phyloP scores from a whole-genome alignment of 345 rosid genomes.

The Barbarea vulgaris region DNA sequence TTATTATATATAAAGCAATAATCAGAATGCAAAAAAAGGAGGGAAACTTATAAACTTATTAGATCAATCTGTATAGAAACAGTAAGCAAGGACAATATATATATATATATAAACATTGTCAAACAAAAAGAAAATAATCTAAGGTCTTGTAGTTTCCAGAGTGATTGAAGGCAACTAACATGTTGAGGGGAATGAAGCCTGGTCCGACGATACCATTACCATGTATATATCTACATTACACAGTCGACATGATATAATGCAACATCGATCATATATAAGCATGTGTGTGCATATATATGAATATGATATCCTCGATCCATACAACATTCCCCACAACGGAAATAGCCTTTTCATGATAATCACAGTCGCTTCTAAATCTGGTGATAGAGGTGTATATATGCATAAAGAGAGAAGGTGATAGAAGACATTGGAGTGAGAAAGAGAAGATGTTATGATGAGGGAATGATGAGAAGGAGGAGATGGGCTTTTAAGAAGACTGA shows the following conservation, averaged over 20 bases:
- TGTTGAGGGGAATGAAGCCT: constrained; percentile 75
- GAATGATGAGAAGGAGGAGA: constrained; percentile 30
- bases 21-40: neutral
- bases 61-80: neutral
- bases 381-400: neutral
- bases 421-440: constrained; percentile 21
- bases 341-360: constrained; percentile 43
- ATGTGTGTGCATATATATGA: neutral
- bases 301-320: constrained; percentile 51
- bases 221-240: constrained; percentile 1
- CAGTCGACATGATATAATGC: neutral
- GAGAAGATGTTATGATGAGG: constrained; percentile 28
- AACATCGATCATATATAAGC: neutral
- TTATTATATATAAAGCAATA: neutral
- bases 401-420: constrained; percentile 13
- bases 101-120: neutral
- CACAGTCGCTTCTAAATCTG: neutral
- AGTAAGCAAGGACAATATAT: neutral
- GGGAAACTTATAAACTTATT: neutral
- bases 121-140: neutral
- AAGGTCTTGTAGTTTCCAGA: neutral
- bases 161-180: constrained; percentile 20
- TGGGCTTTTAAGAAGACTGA: constrained; percentile 22
- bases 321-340: constrained; percentile 57
- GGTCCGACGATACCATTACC: constrained; percentile 55